Base-by-base conservation (phyloP, 169 alveolate species). In the Eimeria necatrix region DNA sequence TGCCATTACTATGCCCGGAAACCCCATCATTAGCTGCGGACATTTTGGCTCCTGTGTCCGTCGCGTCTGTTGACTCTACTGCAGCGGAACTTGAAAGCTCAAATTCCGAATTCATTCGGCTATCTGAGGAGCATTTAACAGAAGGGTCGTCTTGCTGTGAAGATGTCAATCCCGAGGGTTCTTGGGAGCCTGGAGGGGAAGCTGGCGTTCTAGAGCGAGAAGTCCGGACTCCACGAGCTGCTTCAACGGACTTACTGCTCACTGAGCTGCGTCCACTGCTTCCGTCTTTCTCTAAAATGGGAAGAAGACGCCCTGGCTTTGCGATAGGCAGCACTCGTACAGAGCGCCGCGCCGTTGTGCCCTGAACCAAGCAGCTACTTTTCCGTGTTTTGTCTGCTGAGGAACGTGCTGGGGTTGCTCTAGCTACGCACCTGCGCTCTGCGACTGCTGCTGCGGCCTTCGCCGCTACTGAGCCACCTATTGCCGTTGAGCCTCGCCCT, bases 331-430 rank as follows among this genome's bases (percentile, higher is more conserved):
- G 61, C 56, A 60, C 80, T 24, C 18, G 24, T 46, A 71, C 92
- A 18, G 60, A 16, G 92, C 51, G 10, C 5, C 80, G 80, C 60
- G 81, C 92, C 18, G 90, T n/a, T 53, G 92, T 78, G 70, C 61
- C 41, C 14, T 32, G 56, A 51, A 60, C 56, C 51, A 60, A 60
- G 76, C 61, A 18, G 64, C 81, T 41, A 60, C 24, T 85, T 26
- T 56, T 59, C 16, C 92, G 81, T 32, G 81, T 53, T 46, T 60
- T 85, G 16, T 61, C 92, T 60, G 60, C 60, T 56, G 92, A 46
- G n/a, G 41, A 59, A 46, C 92, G 92, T 41, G 61, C n/a, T 16
- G 80, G 48, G 6, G 22, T 9, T 60, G 80, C 92, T 24, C 61
- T 51, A 46, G 81, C 10, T 60, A 85, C 26, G 61, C 81, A 32